These are phyloP conservation scores for Nadsonia starkeyi-henricii DNA, from an alignment of 1,139 yeast genomes.

Conservation along the genomic window DNA sequence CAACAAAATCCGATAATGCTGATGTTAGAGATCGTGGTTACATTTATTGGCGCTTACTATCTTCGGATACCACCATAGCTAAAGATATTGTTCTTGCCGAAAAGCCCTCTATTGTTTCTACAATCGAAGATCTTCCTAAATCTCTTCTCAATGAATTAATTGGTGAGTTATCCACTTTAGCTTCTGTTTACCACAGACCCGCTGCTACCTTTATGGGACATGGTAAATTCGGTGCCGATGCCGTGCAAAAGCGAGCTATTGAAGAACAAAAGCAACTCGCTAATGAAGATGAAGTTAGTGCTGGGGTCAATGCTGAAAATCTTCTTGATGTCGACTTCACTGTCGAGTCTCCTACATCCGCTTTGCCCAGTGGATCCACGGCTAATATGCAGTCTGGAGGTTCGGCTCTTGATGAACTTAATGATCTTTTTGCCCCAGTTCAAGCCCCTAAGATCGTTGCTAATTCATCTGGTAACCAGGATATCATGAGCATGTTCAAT, in stretches of 20 bases:
- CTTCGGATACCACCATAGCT: slow-evolving; percentile 38
- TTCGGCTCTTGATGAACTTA: slow-evolving; percentile 19
- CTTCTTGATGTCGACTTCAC: slow-evolving; percentile 71
- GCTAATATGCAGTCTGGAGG: slow-evolving; percentile 12
- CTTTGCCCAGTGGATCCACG: slow-evolving; percentile 13
- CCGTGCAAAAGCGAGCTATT: slow-evolving; percentile 38
- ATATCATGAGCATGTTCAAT: slow-evolving; percentile 20
- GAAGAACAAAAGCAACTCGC: slow-evolving; percentile 73
- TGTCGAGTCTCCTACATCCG: slow-evolving; percentile 18
- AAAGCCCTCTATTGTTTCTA: slow-evolving; percentile 58
- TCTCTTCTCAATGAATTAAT: slow-evolving; percentile 53
- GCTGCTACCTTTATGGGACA: slow-evolving; percentile 50
- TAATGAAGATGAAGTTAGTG: slow-evolving; percentile 56
- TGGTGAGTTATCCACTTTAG: slow-evolving; percentile 66
- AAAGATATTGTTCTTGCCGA: slow-evolving; percentile 43
- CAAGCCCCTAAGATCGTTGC: slow-evolving; percentile 20
- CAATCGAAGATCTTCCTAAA: slow-evolving; percentile 60
- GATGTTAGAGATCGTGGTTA: slow-evolving; percentile 92
- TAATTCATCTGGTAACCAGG: slow-evolving; percentile 17
- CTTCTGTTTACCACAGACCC: slow-evolving; percentile 85
- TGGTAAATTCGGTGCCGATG: slow-evolving; percentile 30
- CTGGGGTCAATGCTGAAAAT: slow-evolving; percentile 56
- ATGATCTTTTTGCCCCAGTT: slow-evolving; percentile 21
- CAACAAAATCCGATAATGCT: slow-evolving; percentile 76
- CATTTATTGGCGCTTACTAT: slow-evolving; percentile 84